A percentile compares a stretch with the other conserved stretches of the same genome.
These are phyloP conservation scores for Termitomyces sp. DNA, from an alignment of 768 basidiomycete species.

Conservation along the genomic window DNA sequence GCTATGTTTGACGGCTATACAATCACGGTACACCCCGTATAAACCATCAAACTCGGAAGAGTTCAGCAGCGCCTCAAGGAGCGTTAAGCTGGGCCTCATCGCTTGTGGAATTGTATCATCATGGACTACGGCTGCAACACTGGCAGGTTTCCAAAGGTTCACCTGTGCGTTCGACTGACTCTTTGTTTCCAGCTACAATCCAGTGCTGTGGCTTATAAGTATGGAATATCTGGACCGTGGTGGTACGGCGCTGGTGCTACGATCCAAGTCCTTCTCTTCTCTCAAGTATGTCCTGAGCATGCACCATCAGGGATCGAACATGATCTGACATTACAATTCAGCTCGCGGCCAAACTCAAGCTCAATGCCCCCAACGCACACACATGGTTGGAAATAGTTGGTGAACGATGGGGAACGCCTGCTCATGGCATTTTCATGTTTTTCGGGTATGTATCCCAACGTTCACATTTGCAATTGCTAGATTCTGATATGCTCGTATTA, in stretches of 20 bases:
- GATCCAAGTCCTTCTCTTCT: conserved; percentile 88
- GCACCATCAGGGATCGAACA: conserved; percentile 85
- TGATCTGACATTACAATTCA: conserved; percentile 22
- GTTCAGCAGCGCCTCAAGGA: conserved; percentile 77
- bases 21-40: conserved; percentile 80
- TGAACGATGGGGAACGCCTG: conserved; percentile 73
- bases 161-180: neutral
- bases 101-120: conserved; percentile 91
- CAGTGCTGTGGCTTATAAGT: conserved; percentile 82
- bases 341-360: conserved; percentile 88
- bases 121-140: conserved; percentile 87
- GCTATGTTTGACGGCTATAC: conserved; percentile 73
- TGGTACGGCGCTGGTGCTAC: conserved; percentile 92
- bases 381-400: conserved; percentile 90
- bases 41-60: conserved; percentile 81
- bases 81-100: conserved; percentile 88
- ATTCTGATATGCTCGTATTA: conserved; percentile 17
- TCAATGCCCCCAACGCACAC: conserved; percentile 85
- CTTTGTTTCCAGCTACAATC: conserved; percentile 55
- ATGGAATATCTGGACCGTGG: conserved; percentile 82
- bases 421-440: conserved; percentile 85
- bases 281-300: conserved; percentile 44
- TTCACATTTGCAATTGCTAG: neutral
- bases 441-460: conserved; percentile 53
- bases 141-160: conserved; percentile 36